These are phyloP conservation scores for Candida nanaspora DNA, from an alignment of 805 yeast genomes.

Conservation along the genomic window DNA sequence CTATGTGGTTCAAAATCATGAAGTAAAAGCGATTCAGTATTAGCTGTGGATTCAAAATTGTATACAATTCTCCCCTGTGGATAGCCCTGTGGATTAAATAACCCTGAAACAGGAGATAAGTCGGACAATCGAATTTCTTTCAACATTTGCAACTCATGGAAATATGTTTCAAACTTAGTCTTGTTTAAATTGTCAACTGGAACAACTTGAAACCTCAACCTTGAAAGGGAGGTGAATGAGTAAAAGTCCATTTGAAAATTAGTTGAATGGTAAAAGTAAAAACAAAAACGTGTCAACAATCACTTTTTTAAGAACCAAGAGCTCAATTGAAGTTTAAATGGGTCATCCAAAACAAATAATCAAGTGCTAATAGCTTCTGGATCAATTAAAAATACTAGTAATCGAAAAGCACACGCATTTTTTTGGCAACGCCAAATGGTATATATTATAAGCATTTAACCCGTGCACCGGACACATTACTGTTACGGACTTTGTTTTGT, in stretches of 20 bases:
- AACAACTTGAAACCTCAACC: constrained; percentile 58
- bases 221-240: constrained; percentile 56
- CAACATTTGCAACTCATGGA: constrained; percentile 36
- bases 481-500: too few species aligned
- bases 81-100: constrained; percentile 78
- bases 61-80: constrained; percentile 72
- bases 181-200: constrained; percentile 51
- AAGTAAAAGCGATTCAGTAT: constrained; percentile 43
- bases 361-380: too few species aligned
- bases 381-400: too few species aligned
- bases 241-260: constrained; percentile 27
- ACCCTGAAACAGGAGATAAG: constrained; percentile 55
- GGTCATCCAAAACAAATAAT: too few species aligned
- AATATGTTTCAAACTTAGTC: constrained; percentile 35
- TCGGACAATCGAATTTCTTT: constrained; percentile 69
- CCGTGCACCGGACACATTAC: too few species aligned
- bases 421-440: too few species aligned
- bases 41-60: constrained; percentile 49
- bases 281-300: too few species aligned
- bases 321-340: too few species aligned
- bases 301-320: too few species aligned
- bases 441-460: too few species aligned
- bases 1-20: constrained; percentile 90
- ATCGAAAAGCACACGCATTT: too few species aligned
- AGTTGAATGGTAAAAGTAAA: background rate